Evolutionary conservation across 192 early-diverging fungal genomes (phyloP), one percentile per base, ranked within the genome.

Genomic region (Backusella parvicylindrica): DNA sequence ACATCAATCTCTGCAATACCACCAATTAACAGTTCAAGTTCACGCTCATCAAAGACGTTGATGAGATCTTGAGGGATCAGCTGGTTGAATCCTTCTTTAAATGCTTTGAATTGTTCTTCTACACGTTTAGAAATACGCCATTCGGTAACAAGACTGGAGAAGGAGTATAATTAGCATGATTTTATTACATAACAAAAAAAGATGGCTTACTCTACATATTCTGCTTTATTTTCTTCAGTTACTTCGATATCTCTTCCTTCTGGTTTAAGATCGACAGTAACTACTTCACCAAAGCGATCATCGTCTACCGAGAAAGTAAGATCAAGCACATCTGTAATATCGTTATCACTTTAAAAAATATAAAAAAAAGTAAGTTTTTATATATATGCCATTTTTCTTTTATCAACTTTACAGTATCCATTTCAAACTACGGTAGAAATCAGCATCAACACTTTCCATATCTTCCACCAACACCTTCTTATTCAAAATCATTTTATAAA

Each of bases 401-500:
- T 28, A 71, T n/a, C 23, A 33, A 18, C 86, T 85, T 69, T 85
- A 91, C 88, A 99, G 86, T 82, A 94, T 91, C 97, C 97, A 99
- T 84, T 91, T 89, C 73, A 99, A 85, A 85, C 91, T 95, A 70
- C 94, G 89, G 86, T 92, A 90, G 69, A 97, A 90, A 72, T 97
- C 95, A 12, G 95, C 95, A 81, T 99, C 97, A 13, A 98, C 93
- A 71, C 92, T 94, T 78, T 99, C 95, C 91, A 99, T 92, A 83
- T 98, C 97, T 15, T 91, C 93, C 0, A 97, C 84, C 0, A 90
- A 86, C 28, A 97, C 91, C 72, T 94, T 94, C 83, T 97, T 97
- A 66, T 92, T 90, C 56, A 99, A 79, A 47, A 99, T 94, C 89
- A 95, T 93, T 86, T 99, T 99, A 85, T 99, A 99, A 85, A 99